A percentile compares a stretch with the other conserved stretches of the same genome.
Conservation (phyloP, 257 asterid genomes). For the Fraxinus anomala region DNA sequence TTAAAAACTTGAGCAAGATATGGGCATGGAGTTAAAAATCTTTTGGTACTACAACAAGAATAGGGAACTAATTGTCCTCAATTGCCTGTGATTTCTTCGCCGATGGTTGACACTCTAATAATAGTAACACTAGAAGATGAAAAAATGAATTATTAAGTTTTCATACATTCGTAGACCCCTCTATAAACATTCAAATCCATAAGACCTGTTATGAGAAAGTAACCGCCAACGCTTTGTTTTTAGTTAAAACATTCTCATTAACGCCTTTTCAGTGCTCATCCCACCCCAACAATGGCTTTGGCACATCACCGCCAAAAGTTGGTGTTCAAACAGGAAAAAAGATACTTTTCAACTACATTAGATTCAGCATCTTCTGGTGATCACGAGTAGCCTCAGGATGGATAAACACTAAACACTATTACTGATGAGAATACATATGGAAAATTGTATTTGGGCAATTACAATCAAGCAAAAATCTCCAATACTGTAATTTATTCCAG, state of each 20-base stretch:
- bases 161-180: background rate
- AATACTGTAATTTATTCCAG: slow-evolving; percentile 12
- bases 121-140: slow-evolving; percentile 1
- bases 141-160: background rate
- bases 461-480: slow-evolving; percentile 13
- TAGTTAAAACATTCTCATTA: background rate
- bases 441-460: slow-evolving; percentile 14
- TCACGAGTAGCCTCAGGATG: slow-evolving; percentile 1
- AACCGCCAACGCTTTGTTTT: background rate
- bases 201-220: background rate
- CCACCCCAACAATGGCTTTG: background rate
- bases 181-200: background rate
- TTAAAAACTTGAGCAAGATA: background rate
- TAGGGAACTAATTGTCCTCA: background rate
- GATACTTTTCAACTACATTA: background rate
- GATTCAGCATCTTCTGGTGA: slow-evolving; percentile 7
- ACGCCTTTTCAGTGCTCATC: background rate
- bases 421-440: slow-evolving; percentile 16
- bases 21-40: background rate
- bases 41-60: background rate
- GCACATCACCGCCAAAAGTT: background rate
- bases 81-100: background rate
- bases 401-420: background rate
- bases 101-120: background rate
- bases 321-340: background rate